Evolutionary conservation across 371 early-diverging fungal genomes (phyloP), one percentile per base, ranked within the genome.

Genomic region (Funneliformis caledonium): DNA sequence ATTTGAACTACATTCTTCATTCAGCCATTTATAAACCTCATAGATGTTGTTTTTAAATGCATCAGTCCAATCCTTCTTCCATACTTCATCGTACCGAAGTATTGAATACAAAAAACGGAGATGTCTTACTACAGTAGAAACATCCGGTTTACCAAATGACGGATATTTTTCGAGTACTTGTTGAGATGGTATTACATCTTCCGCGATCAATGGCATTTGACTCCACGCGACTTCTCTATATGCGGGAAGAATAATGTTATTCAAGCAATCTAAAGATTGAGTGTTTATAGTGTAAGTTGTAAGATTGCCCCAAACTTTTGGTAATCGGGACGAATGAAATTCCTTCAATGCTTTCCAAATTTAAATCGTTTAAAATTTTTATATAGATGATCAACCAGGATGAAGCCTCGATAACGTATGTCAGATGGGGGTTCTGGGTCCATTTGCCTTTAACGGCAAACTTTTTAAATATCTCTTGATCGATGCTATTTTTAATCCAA

Each of bases 211-310:
- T 1, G 37, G 37, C 37, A 37, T 37, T 3, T 37, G 1, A 37
- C 37, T 37, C 37, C 37, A 76, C 12, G 76, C 76, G 26, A 76
- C 61, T 22, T 61, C 76, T 26, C 43, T 62, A 61, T 76, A 76
- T 42, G 42, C 2, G 9, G 76, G 76, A 61, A 60, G 76, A 14
- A 59, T 61, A 37, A 76, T 9, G 1, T 76, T 60, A 26, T 76
- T 76, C 7, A 76, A 60, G 11, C 76, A 76, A 43, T 76, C 45
- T 48, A 72, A 50, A 72, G 10, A 0, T 59, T 60, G 59, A 43
- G 10, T 11, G 61, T 12, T 33, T 37, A 72, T 72, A 72, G 26
- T 72, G 26, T 26, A 26, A 8, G 22, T 26, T 48, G 12, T 72
- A 72, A 50, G 47, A 50, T 22, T 72, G 26, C 14, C 48, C 72